Percentiles rank a stretch among this genome's conserved stretches.
Conservation (phyloP, 2,329 filamentous ascomycete genomes). For the Penicillium olsonii region DNA sequence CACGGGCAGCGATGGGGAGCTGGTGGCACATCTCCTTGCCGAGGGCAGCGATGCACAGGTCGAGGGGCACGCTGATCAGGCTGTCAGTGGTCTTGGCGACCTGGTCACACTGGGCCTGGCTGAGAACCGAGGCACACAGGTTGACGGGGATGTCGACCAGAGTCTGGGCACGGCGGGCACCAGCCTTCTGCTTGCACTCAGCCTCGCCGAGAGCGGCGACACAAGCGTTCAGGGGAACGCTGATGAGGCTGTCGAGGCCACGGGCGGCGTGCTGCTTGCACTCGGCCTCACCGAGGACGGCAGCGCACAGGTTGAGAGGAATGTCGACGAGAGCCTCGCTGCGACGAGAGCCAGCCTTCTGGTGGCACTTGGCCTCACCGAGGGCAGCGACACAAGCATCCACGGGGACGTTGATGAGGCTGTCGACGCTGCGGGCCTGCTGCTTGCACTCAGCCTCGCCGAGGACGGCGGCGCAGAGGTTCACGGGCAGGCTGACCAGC, state of each 20-base stretch:
- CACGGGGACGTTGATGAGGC: background rate
- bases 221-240: background rate
- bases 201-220: background rate
- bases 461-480: conserved; percentile 26
- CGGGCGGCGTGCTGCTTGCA: conserved; percentile 11
- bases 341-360: background rate
- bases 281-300: conserved; percentile 23
- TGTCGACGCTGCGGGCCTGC: background rate
- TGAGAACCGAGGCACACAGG: conserved; percentile 25
- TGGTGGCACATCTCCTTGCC: background rate
- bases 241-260: background rate
- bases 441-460: conserved; percentile 22
- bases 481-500: conserved; percentile 24
- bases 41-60: background rate
- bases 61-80: background rate
- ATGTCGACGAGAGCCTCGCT: conserved; percentile 15
- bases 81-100: background rate
- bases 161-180: background rate
- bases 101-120: conserved; percentile 19
- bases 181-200: background rate
- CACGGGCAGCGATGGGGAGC: background rate
- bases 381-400: background rate
- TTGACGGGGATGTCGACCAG: conserved; percentile 23
- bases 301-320: conserved; percentile 24
- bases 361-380: background rate